phyloP scores from a whole-genome alignment of 331 rosid species.

The Malus hybrid region DNA sequence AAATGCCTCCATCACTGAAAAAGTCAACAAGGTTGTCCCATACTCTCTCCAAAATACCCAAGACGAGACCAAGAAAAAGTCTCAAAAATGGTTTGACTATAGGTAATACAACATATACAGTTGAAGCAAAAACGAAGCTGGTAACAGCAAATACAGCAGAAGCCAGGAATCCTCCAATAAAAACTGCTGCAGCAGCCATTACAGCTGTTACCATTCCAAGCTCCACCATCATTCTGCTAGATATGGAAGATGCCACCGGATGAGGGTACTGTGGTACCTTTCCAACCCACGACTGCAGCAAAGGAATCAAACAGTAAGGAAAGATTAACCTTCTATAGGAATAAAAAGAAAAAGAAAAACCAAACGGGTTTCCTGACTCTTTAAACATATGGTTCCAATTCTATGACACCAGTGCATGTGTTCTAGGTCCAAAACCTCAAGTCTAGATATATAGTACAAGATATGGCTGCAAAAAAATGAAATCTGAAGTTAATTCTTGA shows the following conservation, averaged over 20 bases:
- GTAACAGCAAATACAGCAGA: constrained; percentile 81
- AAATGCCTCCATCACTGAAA: constrained; percentile 55
- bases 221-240: constrained; percentile 90
- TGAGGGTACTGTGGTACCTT: constrained; percentile 67
- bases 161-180: constrained; percentile 79
- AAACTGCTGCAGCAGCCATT: constrained; percentile 58
- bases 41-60: constrained; percentile 59
- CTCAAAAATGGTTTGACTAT: constrained; percentile 64
- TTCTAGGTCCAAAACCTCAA: not conserved
- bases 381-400: not conserved
- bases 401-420: not conserved
- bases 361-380: not conserved
- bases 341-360: not conserved
- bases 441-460: not conserved
- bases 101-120: constrained; percentile 71
- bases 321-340: not conserved
- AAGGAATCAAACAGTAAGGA: constrained; percentile 10
- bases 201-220: constrained; percentile 52
- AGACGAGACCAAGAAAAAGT: constrained; percentile 41
- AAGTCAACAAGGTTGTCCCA: constrained; percentile 62
- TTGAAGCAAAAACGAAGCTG: constrained; percentile 50
- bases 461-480: not conserved
- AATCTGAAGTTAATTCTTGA: not conserved
- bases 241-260: constrained; percentile 84
- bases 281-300: constrained; percentile 77